Evolutionary conservation across 805 yeast species (phyloP).

Genomic region (Kodamaea neixiangensis): DNA sequence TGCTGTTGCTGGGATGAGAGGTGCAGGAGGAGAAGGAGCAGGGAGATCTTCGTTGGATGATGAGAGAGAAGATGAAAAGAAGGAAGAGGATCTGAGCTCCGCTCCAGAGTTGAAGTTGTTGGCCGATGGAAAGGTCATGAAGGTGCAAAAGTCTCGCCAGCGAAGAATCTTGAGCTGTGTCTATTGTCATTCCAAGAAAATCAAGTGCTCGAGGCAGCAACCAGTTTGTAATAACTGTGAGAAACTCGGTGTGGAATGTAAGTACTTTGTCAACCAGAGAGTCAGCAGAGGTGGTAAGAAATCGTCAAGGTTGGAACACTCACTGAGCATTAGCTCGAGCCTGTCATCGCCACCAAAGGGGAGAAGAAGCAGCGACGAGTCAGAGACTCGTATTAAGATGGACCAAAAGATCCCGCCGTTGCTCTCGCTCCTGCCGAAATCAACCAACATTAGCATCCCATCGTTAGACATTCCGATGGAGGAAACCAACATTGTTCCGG

Average conservation of each 20-base stretch:
- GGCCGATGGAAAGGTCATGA: slow-evolving; percentile 56
- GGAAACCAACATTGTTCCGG: not conserved
- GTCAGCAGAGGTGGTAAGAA: slow-evolving; percentile 48
- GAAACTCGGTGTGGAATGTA: slow-evolving; percentile 48
- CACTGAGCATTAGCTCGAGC: not conserved
- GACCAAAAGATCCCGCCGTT: not conserved
- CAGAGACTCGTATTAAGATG: not conserved
- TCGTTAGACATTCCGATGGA: not conserved
- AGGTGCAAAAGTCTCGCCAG: slow-evolving; percentile 62
- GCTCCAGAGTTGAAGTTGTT: slow-evolving; percentile 26
- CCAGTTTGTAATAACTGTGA: slow-evolving; percentile 60
- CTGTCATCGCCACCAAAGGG: not conserved
- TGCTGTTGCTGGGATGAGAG: not conserved
- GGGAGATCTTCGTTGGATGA: no score
- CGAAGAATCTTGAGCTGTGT: slow-evolving; percentile 58
- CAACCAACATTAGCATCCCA: not conserved
- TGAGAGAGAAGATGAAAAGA: not conserved
- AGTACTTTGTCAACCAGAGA: slow-evolving; percentile 59
- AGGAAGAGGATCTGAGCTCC: not conserved
- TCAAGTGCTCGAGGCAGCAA: slow-evolving; percentile 59
- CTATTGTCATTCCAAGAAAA: slow-evolving; percentile 61
- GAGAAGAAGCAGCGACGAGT: not conserved
- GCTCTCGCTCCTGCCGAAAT: not conserved
- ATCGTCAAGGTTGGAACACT: slow-evolving; percentile 8
- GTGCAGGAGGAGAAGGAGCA: not conserved